Base-by-base conservation (phyloP, 2,329 filamentous ascomycete genomes). In the Periconia digitata region DNA sequence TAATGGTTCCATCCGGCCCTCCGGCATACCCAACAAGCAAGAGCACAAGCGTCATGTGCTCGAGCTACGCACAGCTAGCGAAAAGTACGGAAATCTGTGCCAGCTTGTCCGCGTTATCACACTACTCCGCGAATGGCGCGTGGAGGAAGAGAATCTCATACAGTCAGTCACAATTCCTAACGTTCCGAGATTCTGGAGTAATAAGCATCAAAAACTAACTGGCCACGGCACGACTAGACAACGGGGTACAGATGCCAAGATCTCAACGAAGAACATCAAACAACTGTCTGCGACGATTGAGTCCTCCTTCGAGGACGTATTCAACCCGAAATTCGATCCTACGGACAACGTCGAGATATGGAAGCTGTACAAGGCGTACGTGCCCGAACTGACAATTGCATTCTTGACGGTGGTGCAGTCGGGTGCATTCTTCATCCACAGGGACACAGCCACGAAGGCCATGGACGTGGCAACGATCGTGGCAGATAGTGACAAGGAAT, bases 391-490 rank as follows among this genome's bases (percentile, higher is more conserved):
- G 16, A 78, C 96, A 36, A 79, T 99, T 42, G 89, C 88, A 2
- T 96, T 94, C 68, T 84, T 94, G 65, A 86, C 83, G 60, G 85
- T 88, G 1, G 76, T 97, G 42, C 88, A 95, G 67, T 88, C 87
- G 63, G 87, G 88, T 0, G 90, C 90, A 3, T 85, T 84, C 40
- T 80, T 83, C 41, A 76, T 95, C 37, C 86, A 85, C 39, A 85
- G 90, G 37, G 89, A 92, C 49, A 82, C 87, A 56, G 78, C 95
- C 16, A 79, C 94, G 21, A 85, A 92, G 64, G 89, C 86, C 61
- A 92, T 99, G 88, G 89, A 96, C 50, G 77, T 99, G 15, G 86
- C 90, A 1, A 84, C 85, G 1, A 68, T 85, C 2, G 81, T 96
- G 43, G 90, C 92, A 2, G 60, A 66, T 13, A 53, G 58, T 21